Base-by-base conservation (phyloP, 257 asterid species). In the Solanum gandarillasii region DNA sequence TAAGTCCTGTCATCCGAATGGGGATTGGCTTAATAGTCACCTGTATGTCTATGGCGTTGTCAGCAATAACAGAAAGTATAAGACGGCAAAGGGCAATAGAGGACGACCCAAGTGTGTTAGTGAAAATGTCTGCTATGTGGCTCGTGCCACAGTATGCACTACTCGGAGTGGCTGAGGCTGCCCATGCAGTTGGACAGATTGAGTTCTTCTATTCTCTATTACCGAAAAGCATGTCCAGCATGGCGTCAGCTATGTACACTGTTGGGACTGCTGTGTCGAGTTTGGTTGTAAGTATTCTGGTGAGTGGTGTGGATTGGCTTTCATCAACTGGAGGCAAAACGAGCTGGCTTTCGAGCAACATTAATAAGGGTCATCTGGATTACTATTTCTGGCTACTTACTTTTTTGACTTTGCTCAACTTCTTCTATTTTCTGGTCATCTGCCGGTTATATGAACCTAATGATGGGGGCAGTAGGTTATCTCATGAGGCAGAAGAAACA, bases 81-180 rank as follows among this genome's bases (percentile, higher is more conserved):
- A 83, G 91, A 72, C 83, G 73, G 4, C n/a, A 65, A 35, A 27
- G 7, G 31, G 89, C 89, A 83, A 34, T 58, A 23, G 83, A 74
- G 83, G 32, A 25, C 36, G 14, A 81, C 72, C 87, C 87, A 5
- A 36, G 31, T 74, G 83, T 32, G 1, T 29, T 88, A 65, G 78
- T 89, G 71, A 29, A 83, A 46, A 43, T 89, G 89, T 89, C 91
- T 20, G 91, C 88, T 2, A 23, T 87, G 89, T 89, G 91, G 91
- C 36, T 89, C 4, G 76, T 87, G 13, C 91, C 89, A 18, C 86
- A 73, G 9, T 27, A 67, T 79, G 83, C 58, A 27, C 78, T 87
- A 9, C 52, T 65, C 12, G 91, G 91, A 82, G 62, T 87, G 36
- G 89, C 89, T 31, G 91, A 89, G 36, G 89, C 86, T n/a, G 6